Evolutionary conservation across 73 alveolate species (phyloP).

Genomic region (Tetrahymena malaccensis): DNA sequence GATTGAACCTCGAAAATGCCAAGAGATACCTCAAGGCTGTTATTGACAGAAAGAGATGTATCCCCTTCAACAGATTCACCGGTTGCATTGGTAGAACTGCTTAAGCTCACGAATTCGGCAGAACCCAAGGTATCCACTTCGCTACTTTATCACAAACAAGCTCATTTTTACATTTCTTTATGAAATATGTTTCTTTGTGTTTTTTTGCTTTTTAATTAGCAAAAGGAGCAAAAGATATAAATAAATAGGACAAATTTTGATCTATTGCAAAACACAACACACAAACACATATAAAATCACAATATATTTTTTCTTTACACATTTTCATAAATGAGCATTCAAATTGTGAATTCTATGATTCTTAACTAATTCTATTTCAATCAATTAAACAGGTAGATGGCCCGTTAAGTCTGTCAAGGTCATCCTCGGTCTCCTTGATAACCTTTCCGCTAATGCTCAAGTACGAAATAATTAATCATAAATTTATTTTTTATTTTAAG

Average conservation of each 20-base stretch:
- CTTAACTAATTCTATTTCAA: background rate
- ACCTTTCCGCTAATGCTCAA: constrained; percentile 87
- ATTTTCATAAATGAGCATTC: background rate
- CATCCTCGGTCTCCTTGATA: constrained; percentile 69
- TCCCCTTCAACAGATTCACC: constrained; percentile 85
- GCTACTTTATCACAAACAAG: background rate
- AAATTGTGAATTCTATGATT: background rate
- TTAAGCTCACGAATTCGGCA: constrained; percentile 75
- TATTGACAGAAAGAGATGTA: constrained; percentile 77
- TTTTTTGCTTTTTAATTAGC: background rate
- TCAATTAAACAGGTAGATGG: constrained; percentile 68
- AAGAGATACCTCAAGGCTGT: constrained; percentile 84
- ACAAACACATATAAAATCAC: background rate
- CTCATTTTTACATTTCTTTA: background rate
- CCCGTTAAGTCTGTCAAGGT: constrained; percentile 89
- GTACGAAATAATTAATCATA: constrained; percentile 16
- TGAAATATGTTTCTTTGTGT: background rate
- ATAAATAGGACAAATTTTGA: background rate
- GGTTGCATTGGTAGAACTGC: constrained; percentile 91
- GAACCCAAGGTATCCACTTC: constrained; percentile 46
- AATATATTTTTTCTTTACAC: background rate
- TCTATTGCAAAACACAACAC: background rate
- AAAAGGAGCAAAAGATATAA: background rate
- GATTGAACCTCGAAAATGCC: constrained; percentile 82
- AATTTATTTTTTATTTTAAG: background rate